These are phyloP conservation scores for Brassica carinata DNA, from an alignment of 345 rosid genomes.

Conservation along the genomic window DNA sequence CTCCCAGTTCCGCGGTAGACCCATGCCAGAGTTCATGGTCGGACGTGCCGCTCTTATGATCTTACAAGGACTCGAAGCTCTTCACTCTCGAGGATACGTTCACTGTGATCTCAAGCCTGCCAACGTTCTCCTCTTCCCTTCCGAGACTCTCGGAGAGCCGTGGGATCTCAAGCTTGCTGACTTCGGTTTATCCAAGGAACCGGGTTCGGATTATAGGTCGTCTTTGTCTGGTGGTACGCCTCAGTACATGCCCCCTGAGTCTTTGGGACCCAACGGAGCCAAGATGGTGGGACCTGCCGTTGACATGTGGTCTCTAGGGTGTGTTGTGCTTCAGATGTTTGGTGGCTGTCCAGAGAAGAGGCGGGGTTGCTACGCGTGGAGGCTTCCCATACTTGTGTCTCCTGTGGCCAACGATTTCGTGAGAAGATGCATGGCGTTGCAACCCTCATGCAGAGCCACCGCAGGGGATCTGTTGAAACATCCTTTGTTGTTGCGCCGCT, in stretches of 20 bases:
- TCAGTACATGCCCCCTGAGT: conserved; percentile 6
- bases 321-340: conserved; percentile 24
- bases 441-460: conserved; percentile 17
- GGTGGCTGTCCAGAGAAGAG: not conserved
- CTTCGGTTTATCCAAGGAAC: conserved; percentile 15
- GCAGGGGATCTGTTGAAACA: conserved; percentile 3
- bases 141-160: not conserved
- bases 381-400: not conserved
- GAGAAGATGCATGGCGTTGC: conserved; percentile 2
- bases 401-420: conserved; percentile 6
- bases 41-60: not conserved
- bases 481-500: conserved; percentile 6
- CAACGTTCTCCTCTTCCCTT: conserved; percentile 7
- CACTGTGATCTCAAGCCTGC: conserved; percentile 16
- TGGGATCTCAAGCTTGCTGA: conserved; percentile 23
- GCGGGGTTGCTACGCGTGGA: too few species aligned
- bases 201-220: not conserved
- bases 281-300: not conserved
- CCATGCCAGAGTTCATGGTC: not conserved
- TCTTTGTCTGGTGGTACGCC: not conserved
- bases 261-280: not conserved
- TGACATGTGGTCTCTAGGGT: conserved; percentile 29
- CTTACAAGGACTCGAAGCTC: conserved; percentile 16
- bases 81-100: conserved; percentile 19
- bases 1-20: not conserved